Evolutionary conservation across 768 basidiomycete genomes (phyloP).

Genomic region (Mrakia blollopis): DNA sequence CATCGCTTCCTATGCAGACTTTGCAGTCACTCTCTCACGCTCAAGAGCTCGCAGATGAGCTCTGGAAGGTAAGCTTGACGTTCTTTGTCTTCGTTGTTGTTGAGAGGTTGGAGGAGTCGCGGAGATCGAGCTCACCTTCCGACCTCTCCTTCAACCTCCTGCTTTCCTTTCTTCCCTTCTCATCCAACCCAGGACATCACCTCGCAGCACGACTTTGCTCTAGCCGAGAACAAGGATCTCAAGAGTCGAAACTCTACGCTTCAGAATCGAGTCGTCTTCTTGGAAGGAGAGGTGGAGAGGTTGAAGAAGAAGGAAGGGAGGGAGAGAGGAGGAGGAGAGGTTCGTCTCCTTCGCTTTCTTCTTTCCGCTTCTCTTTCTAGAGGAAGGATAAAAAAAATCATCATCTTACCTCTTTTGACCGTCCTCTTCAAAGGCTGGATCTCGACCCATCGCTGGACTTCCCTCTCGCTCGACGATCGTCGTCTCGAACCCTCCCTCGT

Average conservation of each 20-base stretch:
- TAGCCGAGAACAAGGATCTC: neutral
- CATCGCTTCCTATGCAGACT: neutral
- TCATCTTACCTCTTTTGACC: no score
- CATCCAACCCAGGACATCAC: no score
- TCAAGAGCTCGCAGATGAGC: no score
- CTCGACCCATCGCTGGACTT: neutral
- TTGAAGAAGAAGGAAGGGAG: neutral
- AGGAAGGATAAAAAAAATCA: no score
- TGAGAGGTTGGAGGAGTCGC: neutral
- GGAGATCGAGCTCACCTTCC: neutral
- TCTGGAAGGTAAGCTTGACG: no score
- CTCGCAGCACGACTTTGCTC: no score
- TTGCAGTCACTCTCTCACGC: neutral
- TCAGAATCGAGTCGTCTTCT: neutral
- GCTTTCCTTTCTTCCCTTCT: no score
- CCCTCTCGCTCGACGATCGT: neutral
- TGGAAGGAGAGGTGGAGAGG: neutral
- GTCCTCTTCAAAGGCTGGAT: neutral
- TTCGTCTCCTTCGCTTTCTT: no score
- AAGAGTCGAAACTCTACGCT: neutral
- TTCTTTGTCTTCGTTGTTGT: no score
- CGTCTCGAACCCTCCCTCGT: neutral
- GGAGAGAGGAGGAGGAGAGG: neutral
- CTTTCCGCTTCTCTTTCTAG: no score
- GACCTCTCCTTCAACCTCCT: no score